A percentile compares a stretch with the other conserved stretches of the same genome.
phyloP scores from a whole-genome alignment of 768 basidiomycete species.

The Leccinum olivaceopallidum region DNA sequence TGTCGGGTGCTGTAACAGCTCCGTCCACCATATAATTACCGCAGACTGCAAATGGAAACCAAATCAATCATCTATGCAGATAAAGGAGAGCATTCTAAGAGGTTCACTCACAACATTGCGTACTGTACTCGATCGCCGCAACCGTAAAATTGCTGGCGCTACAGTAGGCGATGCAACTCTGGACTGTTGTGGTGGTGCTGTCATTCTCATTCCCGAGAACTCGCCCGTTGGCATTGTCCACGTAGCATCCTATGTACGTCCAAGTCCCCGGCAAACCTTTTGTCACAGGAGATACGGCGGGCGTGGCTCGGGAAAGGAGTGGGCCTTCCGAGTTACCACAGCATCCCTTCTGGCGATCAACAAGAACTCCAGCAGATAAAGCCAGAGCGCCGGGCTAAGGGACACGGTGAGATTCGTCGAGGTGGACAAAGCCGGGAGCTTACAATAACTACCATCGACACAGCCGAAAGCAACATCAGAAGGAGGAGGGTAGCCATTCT shows the following conservation, averaged over 20 bases:
- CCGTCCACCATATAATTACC: slow-evolving; percentile 65
- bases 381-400: not conserved
- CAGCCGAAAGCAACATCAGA: not conserved
- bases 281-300: slow-evolving; percentile 39
- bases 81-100: not conserved
- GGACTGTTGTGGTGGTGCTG: slow-evolving; percentile 49
- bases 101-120: slow-evolving; percentile 46
- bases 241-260: slow-evolving; percentile 66
- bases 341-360: not conserved
- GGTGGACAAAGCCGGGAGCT: not conserved
- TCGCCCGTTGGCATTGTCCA: slow-evolving; percentile 71
- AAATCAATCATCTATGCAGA: slow-evolving; percentile 2
- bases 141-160: slow-evolving; percentile 54
- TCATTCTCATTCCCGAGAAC: slow-evolving; percentile 49
- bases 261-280: slow-evolving; percentile 54
- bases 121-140: slow-evolving; percentile 68
- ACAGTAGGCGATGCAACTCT: slow-evolving; percentile 65
- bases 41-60: slow-evolving; percentile 51
- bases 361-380: not conserved
- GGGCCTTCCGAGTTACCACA: not conserved
- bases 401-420: not conserved
- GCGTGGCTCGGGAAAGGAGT: not conserved
- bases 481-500: slow-evolving; percentile 4
- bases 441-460: not conserved
- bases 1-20: slow-evolving; percentile 48